Evolutionary conservation across 495 filamentous ascomycete species (phyloP).

Genomic region (Xylaria acuta): DNA sequence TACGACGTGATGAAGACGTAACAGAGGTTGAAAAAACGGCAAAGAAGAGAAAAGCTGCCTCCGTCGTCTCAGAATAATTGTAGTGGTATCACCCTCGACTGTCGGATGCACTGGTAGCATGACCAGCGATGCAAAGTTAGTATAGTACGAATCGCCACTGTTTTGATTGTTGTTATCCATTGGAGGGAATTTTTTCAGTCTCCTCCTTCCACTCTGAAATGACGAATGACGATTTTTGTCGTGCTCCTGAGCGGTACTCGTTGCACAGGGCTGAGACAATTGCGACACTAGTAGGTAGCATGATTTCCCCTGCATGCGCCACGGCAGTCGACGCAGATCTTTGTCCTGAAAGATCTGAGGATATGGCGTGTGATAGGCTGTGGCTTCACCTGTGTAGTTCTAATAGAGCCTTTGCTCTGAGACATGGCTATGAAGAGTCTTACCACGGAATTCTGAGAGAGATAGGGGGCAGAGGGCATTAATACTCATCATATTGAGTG

Average conservation of each 20-base stretch:
- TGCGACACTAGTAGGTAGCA: constrained; percentile 8
- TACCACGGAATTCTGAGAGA: not conserved
- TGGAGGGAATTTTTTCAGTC: not conserved
- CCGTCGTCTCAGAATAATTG: not conserved
- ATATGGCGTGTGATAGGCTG: not conserved
- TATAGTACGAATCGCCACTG: not conserved
- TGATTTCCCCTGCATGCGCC: constrained; percentile 24
- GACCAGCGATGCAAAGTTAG: not conserved
- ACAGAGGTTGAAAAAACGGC: not conserved
- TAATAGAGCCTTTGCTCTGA: not conserved
- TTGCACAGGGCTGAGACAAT: constrained; percentile 26
- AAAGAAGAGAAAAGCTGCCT: not conserved
- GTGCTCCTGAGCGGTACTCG: not conserved
- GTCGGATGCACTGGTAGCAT: not conserved
- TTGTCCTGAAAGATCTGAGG: not conserved
- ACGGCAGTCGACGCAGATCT: constrained; percentile 11
- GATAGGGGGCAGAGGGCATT: not conserved
- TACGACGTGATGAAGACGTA: not conserved
- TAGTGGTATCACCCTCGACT: not conserved
- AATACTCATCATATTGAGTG: not conserved
- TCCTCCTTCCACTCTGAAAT: not conserved
- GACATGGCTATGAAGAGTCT: not conserved
- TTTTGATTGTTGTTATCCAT: not conserved
- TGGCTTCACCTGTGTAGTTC: not conserved
- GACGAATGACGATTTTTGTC: not conserved